Base-by-base conservation (phyloP, 805 yeast species). In the Nakazawaea laoshanensis region DNA sequence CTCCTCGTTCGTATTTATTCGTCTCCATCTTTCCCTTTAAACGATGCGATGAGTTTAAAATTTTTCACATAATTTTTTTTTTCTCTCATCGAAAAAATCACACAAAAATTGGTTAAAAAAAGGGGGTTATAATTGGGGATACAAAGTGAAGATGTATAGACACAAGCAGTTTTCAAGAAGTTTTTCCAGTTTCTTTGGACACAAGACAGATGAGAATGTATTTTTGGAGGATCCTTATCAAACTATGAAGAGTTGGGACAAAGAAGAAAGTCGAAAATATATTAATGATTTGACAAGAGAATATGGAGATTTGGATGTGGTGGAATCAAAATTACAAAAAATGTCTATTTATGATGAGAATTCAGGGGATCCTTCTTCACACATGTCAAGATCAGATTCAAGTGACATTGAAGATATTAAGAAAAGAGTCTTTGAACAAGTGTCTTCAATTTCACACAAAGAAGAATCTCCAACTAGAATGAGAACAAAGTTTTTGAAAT, bases 1-100 rank as follows among this genome's bases (percentile, higher is more conserved):
- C 42, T 5, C 51, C 55, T 32, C 61, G 37, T 34, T 53, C 55
- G 31, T 43, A 57, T 41, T 54, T 54, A 12, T 33, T 33, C 7
- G 7, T 9, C 25, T 23, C 6, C 7, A n/a, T 8, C 25, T 55
- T 30, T 44, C 43, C 11, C 57, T 43, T 30, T 46, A 46, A 21
- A 44, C 41, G 29, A 17, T 12, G n/a, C 7, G 24, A 6, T 19
- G 7, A 14, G 14, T 19, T 5, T 4, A 29, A 9, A 13, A 12
- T 15, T 23, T 23, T 6, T 7, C 9, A 10, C 3, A 3, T 12
- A 7, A 21, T 11, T 27, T 9, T 24, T 24, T 24, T 24, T 8
- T 24, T 8, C 7, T 9, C 27, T 12, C 14, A 9, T 24, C 14
- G 27, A 20, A n/a, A n/a, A n/a, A n/a, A n/a, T n/a, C n/a, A n/a